Percentiles rank a stretch among this genome's conserved stretches.
These are phyloP conservation scores for Talaromyces adpressus DNA, from an alignment of 495 filamentous ascomycete species.

Conservation along the genomic window DNA sequence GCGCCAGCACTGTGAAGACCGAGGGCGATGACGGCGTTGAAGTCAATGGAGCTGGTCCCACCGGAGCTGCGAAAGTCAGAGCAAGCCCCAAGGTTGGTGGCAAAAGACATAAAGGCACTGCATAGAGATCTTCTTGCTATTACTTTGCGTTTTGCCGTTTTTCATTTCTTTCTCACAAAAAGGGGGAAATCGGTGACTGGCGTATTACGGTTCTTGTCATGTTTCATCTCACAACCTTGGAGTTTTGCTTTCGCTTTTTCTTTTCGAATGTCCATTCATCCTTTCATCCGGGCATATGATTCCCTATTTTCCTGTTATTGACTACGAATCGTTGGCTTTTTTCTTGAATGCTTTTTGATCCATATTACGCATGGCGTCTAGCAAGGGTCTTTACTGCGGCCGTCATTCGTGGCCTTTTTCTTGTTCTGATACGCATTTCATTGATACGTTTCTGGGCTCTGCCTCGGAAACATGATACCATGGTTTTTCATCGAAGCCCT, in stretches of 20 bases:
- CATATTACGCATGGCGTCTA: constrained; percentile 7
- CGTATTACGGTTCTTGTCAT: constrained; percentile 8
- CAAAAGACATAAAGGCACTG: constrained; percentile 49
- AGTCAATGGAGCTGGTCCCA: constrained; percentile 39
- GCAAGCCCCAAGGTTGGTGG: constrained; percentile 46
- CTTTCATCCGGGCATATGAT: constrained; percentile 1
- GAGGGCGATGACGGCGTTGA: constrained; percentile 58
- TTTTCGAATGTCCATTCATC: constrained; percentile 2
- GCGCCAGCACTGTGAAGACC: constrained; percentile 69
- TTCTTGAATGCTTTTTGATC: neutral
- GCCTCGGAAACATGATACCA: neutral
- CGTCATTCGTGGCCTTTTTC: neutral
- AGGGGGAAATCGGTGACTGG: constrained; percentile 5
- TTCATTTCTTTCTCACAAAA: neutral
- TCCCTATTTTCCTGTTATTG: constrained; percentile 2
- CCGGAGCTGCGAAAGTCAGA: constrained; percentile 44
- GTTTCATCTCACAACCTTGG: constrained; percentile 2
- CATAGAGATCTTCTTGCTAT: constrained; percentile 7
- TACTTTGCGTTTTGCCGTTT: neutral
- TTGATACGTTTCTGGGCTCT: constrained; percentile 1
- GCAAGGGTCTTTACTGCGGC: neutral
- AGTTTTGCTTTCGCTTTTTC: constrained; percentile 1
- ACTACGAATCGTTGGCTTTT: neutral
- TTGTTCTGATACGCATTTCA: constrained; percentile 1
- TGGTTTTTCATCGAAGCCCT: constrained; percentile 1